These are phyloP conservation scores for Pseudogymnoascus sp. DNA, from an alignment of 2,329 filamentous ascomycete species.

Conservation along the genomic window DNA sequence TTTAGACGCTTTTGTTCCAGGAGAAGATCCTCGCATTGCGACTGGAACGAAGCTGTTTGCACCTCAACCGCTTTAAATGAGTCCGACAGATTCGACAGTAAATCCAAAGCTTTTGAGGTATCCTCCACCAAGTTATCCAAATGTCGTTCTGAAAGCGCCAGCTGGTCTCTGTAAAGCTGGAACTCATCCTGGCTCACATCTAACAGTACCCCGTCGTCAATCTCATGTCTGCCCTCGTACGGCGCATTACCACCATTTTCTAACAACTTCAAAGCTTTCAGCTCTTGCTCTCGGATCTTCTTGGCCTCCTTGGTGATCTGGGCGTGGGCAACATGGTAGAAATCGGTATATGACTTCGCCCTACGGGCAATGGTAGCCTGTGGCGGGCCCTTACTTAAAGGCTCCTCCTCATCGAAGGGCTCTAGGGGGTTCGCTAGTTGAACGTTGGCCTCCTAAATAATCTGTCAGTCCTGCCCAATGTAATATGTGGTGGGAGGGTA, in stretches of 20 bases:
- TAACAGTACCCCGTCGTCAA: slow-evolving; percentile 58
- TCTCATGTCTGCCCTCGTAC: slow-evolving; percentile 49
- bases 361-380: slow-evolving; percentile 56
- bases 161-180: slow-evolving; percentile 72
- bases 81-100: slow-evolving; percentile 70
- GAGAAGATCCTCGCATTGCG: slow-evolving; percentile 82
- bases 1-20: slow-evolving; percentile 73
- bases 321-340: slow-evolving; percentile 55
- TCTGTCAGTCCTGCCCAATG: slow-evolving; percentile 30
- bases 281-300: slow-evolving; percentile 14
- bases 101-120: slow-evolving; percentile 64
- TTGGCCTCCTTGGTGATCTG: slow-evolving; percentile 45
- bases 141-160: slow-evolving; percentile 72
- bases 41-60: slow-evolving; percentile 88
- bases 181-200: slow-evolving; percentile 82
- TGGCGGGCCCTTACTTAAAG: slow-evolving; percentile 51
- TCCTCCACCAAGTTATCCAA: slow-evolving; percentile 70
- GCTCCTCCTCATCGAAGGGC: slow-evolving; percentile 49
- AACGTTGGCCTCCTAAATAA: slow-evolving; percentile 42
- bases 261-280: slow-evolving; percentile 17
- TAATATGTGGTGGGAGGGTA: slow-evolving; percentile 24
- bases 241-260: slow-evolving; percentile 42
- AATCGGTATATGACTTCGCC: slow-evolving; percentile 71
- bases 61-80: slow-evolving; percentile 82
- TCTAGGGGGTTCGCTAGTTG: slow-evolving; percentile 48